These are phyloP conservation scores for Medicago lupulina DNA, from an alignment of 306 rosid genomes.

Conservation along the genomic window DNA sequence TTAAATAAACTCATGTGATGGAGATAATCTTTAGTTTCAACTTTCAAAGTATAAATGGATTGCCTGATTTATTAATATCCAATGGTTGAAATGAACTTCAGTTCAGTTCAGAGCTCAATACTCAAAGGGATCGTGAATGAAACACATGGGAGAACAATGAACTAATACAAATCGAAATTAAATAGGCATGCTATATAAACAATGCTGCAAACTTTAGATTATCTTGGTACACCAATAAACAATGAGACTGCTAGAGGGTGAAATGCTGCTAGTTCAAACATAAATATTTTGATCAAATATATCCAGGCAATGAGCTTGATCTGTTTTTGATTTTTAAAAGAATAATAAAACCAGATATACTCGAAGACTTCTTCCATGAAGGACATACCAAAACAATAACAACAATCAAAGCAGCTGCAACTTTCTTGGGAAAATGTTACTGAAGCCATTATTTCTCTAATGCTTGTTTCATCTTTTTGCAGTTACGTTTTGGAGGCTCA, in stretches of 20 bases:
- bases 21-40: neutral
- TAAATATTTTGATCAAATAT: conserved; percentile 14
- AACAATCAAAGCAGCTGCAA: conserved; percentile 8
- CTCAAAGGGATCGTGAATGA: neutral
- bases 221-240: neutral
- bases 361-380: conserved; percentile 25
- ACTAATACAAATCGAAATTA: conserved; percentile 10
- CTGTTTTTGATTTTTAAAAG: conserved; percentile 36
- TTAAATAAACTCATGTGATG: neutral
- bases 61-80: neutral
- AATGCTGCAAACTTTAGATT: conserved; percentile 12
- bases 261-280: conserved; percentile 8
- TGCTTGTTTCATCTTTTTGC: too few species aligned
- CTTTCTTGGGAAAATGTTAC: neutral
- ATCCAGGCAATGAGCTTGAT: conserved; percentile 11
- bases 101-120: neutral
- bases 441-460: conserved; percentile 29
- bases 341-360: conserved; percentile 26
- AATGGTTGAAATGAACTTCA: too few species aligned
- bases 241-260: neutral
- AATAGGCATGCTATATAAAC: neutral
- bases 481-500: too few species aligned
- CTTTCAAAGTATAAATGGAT: conserved; percentile 6
- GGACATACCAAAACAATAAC: neutral
- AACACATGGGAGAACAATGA: conserved; percentile 7